Conservation (phyloP, 2,329 filamentous ascomycete genomes). For the Botrytis medusae region DNA sequence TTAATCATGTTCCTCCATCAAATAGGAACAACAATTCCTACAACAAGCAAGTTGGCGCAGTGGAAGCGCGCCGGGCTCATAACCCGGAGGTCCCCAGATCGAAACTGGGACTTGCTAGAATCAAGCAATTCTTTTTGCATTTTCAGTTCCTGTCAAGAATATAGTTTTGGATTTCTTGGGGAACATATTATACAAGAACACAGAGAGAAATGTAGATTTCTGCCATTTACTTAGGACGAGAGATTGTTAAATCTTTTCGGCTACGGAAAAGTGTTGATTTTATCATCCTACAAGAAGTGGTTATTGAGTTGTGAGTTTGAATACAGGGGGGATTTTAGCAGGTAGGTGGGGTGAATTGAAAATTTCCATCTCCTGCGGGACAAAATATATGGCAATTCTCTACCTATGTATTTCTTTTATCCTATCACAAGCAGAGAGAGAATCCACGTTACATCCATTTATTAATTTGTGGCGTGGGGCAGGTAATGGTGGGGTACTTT, state of each 20-base stretch:
- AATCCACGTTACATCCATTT: not conserved
- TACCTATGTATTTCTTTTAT: not conserved
- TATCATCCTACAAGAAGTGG: not conserved
- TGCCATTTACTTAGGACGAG: not conserved
- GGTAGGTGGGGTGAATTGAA: not conserved
- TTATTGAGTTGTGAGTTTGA: not conserved
- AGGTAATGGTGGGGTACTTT: not conserved
- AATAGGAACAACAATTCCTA: not conserved
- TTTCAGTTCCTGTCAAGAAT: not conserved
- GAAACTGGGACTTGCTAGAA: conserved; percentile 36
- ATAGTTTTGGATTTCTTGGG: not conserved
- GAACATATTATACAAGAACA: not conserved
- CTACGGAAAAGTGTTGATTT: fast-evolving
- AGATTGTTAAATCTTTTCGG: not conserved
- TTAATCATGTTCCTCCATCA: fast-evolving
- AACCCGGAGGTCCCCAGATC: conserved; percentile 44
- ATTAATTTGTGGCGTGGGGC: not conserved
- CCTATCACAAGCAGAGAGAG: not conserved
- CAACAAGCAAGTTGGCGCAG: conserved; percentile 42
- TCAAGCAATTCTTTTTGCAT: not conserved
- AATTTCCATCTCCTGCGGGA: not conserved
- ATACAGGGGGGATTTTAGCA: not conserved
- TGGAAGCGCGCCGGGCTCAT: conserved; percentile 44
- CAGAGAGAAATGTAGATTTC: not conserved
- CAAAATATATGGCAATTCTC: not conserved